These are phyloP conservation scores for Cyclotella sp. DNA, from an alignment of 108 stramenopile genomes.

Conservation along the genomic window DNA sequence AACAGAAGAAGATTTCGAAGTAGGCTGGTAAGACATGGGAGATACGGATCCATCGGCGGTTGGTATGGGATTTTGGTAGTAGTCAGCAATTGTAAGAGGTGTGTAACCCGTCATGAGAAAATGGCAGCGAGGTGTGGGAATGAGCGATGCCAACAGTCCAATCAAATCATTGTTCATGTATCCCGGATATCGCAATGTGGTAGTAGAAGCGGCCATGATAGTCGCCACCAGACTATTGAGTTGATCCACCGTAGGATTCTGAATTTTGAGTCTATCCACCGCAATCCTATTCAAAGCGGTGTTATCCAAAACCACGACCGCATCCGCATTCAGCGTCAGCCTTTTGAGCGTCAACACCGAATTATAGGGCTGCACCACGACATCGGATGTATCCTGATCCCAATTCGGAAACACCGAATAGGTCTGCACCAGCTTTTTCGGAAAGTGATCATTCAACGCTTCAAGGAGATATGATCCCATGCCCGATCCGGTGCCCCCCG, in stretches of 20 bases:
- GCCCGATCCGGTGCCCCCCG: constrained; percentile 98
- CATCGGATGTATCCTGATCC: constrained; percentile 91
- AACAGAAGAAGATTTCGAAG: constrained; percentile 53
- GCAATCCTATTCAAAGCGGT: constrained; percentile 97
- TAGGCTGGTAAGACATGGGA: constrained; percentile 21
- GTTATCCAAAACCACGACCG: constrained; percentile 97
- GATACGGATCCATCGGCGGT: constrained; percentile 19
- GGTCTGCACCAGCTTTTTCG: constrained; percentile 98
- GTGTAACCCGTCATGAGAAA: constrained; percentile 99
- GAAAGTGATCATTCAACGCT: constrained; percentile 97
- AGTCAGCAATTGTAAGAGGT: constrained; percentile 72
- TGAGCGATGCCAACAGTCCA: constrained; percentile 94
- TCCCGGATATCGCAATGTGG: constrained; percentile 97
- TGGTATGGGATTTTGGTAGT: constrained; percentile 37
- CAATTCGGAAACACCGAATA: constrained; percentile 99
- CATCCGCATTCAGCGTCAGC: constrained; percentile 97
- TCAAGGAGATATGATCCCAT: constrained; percentile 98
- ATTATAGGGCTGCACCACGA: constrained; percentile 99
- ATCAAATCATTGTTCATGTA: constrained; percentile 99
- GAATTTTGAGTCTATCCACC: constrained; percentile 89
- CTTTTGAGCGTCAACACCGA: constrained; percentile 96
- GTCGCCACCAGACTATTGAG: constrained; percentile 97
- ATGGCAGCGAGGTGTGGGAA: constrained; percentile 99
- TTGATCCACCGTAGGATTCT: constrained; percentile 96
- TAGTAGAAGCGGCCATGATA: constrained; percentile 99